Evolutionary conservation across 805 yeast species (phyloP).

Genomic region (Ogataea polymorpha): DNA sequence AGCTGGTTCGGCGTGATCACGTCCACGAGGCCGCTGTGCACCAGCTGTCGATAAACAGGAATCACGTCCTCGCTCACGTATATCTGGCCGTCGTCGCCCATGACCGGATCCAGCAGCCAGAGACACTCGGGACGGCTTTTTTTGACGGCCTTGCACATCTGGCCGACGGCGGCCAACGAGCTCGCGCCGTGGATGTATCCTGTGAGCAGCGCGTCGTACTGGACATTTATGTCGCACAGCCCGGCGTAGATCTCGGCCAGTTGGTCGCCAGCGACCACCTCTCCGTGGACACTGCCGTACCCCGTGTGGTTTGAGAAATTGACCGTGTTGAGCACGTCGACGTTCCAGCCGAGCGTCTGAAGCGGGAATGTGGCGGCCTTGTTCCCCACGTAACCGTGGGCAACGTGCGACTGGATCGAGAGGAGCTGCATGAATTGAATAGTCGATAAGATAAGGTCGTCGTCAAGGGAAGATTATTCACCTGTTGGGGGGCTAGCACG

Average conservation of each 20-base stretch:
- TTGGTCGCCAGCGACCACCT: conserved; percentile 38
- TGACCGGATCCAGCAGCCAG: conserved; percentile 73
- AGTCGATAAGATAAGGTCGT: conserved; percentile 2
- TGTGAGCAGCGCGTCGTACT: conserved; percentile 55
- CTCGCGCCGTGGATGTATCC: conserved; percentile 66
- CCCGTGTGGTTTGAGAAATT: conserved; percentile 73
- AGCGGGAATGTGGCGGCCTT: conserved; percentile 64
- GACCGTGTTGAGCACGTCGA: conserved; percentile 62
- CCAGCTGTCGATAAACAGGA: conserved; percentile 52
- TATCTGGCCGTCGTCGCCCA: conserved; percentile 74
- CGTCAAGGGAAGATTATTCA: not conserved
- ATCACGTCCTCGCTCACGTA: conserved; percentile 60
- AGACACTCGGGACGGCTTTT: conserved; percentile 31
- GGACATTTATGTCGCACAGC: conserved; percentile 30
- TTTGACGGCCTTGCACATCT: conserved; percentile 36
- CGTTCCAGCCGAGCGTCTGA: conserved; percentile 66
- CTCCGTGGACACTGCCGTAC: conserved; percentile 55
- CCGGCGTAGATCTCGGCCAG: conserved; percentile 40
- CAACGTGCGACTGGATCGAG: conserved; percentile 67
- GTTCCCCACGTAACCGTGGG: conserved; percentile 72
- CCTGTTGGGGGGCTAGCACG: not conserved
- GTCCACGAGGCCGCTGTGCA: conserved; percentile 51
- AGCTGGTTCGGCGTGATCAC: conserved; percentile 88
- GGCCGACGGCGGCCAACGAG: conserved; percentile 43
- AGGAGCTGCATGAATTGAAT: conserved; percentile 29